A percentile compares a stretch with the other conserved stretches of the same genome.
Evolutionary conservation across 208 protist species (phyloP).

Genomic region (Leishmania major): DNA sequence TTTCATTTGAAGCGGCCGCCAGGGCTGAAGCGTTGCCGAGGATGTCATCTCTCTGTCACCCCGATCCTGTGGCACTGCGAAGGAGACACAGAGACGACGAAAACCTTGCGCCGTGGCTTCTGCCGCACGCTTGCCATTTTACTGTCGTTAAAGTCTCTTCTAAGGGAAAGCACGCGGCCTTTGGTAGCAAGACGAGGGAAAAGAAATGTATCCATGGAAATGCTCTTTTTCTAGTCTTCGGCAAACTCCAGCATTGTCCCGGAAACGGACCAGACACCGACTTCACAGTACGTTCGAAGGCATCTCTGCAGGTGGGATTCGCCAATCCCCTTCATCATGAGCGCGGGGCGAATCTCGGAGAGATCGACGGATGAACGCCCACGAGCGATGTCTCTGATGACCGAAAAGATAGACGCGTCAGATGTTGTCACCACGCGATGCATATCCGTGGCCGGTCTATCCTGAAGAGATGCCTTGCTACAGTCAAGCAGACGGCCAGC

Average conservation of each 20-base stretch:
- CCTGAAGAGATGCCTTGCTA: slow-evolving; percentile 85
- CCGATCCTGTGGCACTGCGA: neutral
- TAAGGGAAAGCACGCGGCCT: neutral
- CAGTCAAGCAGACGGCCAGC: slow-evolving; percentile 88
- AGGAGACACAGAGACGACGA: neutral
- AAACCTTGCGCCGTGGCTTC: neutral
- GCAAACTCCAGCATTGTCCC: slow-evolving; percentile 80
- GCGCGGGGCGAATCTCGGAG: slow-evolving; percentile 65
- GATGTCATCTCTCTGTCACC: neutral
- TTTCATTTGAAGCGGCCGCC: neutral
- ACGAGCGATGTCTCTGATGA: slow-evolving; percentile 80
- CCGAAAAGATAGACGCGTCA: slow-evolving; percentile 81
- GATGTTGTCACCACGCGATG: slow-evolving; percentile 69
- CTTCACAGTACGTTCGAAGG: slow-evolving; percentile 76
- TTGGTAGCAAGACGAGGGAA: neutral
- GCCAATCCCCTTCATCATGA: slow-evolving; percentile 83
- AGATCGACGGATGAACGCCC: slow-evolving; percentile 57
- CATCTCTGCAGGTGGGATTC: slow-evolving; percentile 83
- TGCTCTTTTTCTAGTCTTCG: slow-evolving; percentile 29
- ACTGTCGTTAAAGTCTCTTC: neutral
- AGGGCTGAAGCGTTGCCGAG: neutral
- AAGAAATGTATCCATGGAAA: slow-evolving; percentile 16
- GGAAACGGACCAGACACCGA: slow-evolving; percentile 79
- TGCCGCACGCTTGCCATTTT: neutral
- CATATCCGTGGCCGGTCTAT: slow-evolving; percentile 45